Percentiles rank a stretch among this genome's conserved stretches.
phyloP scores from a whole-genome alignment of 768 basidiomycete genomes.

The Mycena amicta region DNA sequence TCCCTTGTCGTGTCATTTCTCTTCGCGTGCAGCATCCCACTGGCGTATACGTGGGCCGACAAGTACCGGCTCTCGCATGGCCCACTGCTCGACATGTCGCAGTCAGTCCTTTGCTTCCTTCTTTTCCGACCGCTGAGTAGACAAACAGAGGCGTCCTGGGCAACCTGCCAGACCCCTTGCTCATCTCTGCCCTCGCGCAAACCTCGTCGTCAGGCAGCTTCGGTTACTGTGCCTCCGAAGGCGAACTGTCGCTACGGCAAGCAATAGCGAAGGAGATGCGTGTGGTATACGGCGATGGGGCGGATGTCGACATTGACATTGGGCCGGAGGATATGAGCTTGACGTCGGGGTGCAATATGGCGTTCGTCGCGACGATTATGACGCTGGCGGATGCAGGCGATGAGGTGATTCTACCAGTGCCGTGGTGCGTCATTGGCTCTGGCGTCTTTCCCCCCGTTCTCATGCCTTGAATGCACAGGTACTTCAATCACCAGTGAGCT shows the following conservation, averaged over 20 bases:
- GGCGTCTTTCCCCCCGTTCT: neutral
- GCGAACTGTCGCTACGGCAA: constrained; percentile 53
- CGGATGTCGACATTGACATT: too few species aligned
- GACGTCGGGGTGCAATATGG: constrained; percentile 75
- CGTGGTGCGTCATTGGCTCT: constrained; percentile 49
- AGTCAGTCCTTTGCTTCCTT: constrained; percentile 32
- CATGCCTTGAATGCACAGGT: constrained; percentile 42
- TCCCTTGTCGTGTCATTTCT: neutral
- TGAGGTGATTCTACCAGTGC: constrained; percentile 72
- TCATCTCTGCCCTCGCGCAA: constrained; percentile 52
- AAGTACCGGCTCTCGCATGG: constrained; percentile 40
- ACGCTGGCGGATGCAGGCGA: constrained; percentile 68
- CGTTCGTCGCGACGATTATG: constrained; percentile 65
- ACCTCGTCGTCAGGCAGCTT: constrained; percentile 47
- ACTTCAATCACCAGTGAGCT: constrained; percentile 64
- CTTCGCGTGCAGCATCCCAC: constrained; percentile 47
- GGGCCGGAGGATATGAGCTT: constrained; percentile 59
- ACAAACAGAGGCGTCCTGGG: constrained; percentile 71
- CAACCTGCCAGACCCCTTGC: constrained; percentile 53
- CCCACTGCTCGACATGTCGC: constrained; percentile 71
- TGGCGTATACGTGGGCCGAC: constrained; percentile 58
- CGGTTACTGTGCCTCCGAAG: constrained; percentile 62
- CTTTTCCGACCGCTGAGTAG: constrained; percentile 28
- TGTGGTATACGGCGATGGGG: constrained; percentile 50
- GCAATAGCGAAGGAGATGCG: constrained; percentile 66